Base-by-base conservation (phyloP, 1,284 basidiomycete species). In the Laetiporus sulphureus region DNA sequence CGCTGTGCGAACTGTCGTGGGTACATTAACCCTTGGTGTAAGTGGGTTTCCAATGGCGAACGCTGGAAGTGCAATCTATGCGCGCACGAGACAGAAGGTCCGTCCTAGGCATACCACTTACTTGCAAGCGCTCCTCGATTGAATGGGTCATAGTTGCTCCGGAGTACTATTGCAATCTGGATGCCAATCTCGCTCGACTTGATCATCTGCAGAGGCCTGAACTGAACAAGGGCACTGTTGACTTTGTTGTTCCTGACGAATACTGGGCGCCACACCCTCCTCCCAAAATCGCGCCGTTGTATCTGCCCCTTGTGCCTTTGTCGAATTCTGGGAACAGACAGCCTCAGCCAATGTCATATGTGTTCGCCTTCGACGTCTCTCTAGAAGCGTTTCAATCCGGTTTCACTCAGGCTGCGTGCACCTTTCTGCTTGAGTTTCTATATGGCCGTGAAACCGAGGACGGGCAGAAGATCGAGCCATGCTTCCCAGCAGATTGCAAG, bases 41-140 rank as follows among this genome's bases (percentile, higher is more conserved):
- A 73, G 23, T 99, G 91, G 77, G 71, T 80, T 13, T 77, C 89
- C 27, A 91, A 90, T 7, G 96, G 96, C 3, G 77, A 78, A 47
- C 79, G 74, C 51, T 99, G 93, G 90, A 81, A 77, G 52, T 99
- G 96, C 64, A 99, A 98, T 68, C 62, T 99, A 4, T 99, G 96
- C 64, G 68, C 73, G 6, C 77, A 81, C 46, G 77, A 87, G 51
- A 93, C 89, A 16, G 74, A 83, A 67, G 92, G 92, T 93, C 47
- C 49, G 71, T 51, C 25, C 8, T 8, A n/a, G n/a, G 25, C 25
- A 29, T 29, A 8, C 8, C n/a, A n/a, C 25, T 8, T 29, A 8
- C n/a, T 29, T 29, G 35, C 21, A 27, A 15, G 33, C 38, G 20
- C 38, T 21, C 20, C 22, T 22, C 36, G 5, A 13, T 2, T 11